Base-by-base conservation (phyloP, 768 basidiomycete genomes). In the Kwoniella botswanensis region DNA sequence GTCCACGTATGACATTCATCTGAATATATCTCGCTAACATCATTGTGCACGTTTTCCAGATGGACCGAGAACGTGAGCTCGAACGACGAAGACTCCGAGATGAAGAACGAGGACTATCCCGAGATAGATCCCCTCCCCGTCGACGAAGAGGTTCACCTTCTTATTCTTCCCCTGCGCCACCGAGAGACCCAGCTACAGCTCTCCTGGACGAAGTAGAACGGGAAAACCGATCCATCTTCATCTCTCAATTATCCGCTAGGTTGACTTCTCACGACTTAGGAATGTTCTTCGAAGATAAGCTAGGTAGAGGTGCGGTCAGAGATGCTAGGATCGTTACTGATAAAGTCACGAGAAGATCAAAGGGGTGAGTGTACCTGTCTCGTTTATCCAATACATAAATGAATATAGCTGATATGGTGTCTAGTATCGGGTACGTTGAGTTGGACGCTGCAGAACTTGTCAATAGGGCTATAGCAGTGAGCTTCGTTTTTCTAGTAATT, bases 311-410 rank as follows among this genome's bases (percentile, higher is more conserved):
- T 46, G 89, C 92, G 21, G 97, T 99, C 7, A 90, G 95, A 87
- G 97, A 99, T 79, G 92, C 96, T 29, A 87, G 94, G 70, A 94
- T 99, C 79, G 97, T 99, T 43, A 96, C 94, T 1, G 97, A 99
- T 80, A 88, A 95, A 77, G 86, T 97, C 66, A 95, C 95, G 24
- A 90, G 94, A 79, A 90, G 97, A 66, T 97, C 94, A n/a, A 99
- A 99, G 85, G 97, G 97, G 96, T 98, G 74, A 80, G 89, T 70
- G 1, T 5, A 26, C 4, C 24, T 24, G 12, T 35, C 29, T 29
- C 29, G 29, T 29, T 2, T 29, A 29, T 29, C 29, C 29, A 29
- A 5, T 29, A 29, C 29, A 6, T 29, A 29, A 29, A 29, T 29
- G 29, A 29, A 29, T 29, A 29, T 29, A 29, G 29, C 29, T 29